Percentiles rank a stretch among this genome's conserved stretches.
Evolutionary conservation across 2,329 filamentous ascomycete genomes (phyloP).

Genomic region (Clarireedia homoeocarpa): DNA sequence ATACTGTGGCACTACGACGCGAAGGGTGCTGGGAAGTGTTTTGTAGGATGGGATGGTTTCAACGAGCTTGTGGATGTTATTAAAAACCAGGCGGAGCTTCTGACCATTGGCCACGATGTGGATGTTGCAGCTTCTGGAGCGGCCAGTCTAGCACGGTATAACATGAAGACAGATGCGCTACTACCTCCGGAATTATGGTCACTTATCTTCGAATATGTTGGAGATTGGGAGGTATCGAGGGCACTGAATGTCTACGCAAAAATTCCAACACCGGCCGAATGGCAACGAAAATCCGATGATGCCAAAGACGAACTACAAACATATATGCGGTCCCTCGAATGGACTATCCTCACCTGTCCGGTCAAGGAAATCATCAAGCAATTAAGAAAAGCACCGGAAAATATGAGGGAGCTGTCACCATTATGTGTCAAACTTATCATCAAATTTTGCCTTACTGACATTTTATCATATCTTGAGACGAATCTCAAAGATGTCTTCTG

Average conservation of each 20-base stretch:
- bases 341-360: conserved; percentile 69
- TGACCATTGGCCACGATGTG: conserved; percentile 66
- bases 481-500: conserved; percentile 70
- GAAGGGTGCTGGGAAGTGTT: conserved; percentile 41
- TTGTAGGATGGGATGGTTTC: conserved; percentile 56
- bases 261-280: conserved; percentile 63
- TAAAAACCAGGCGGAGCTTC: conserved; percentile 68
- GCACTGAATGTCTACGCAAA: conserved; percentile 75
- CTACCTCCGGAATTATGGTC: conserved; percentile 86
- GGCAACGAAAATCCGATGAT: conserved; percentile 54
- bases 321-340: conserved; percentile 74
- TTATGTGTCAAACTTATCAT: conserved; percentile 83
- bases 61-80: conserved; percentile 67
- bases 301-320: conserved; percentile 59
- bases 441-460: conserved; percentile 76
- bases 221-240: conserved; percentile 85
- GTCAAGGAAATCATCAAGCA: conserved; percentile 65
- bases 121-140: conserved; percentile 30
- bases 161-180: conserved; percentile 33
- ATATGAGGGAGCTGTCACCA: conserved; percentile 64
- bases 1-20: conserved; percentile 74
- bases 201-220: conserved; percentile 73
- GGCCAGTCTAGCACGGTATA: conserved; percentile 37
- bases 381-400: conserved; percentile 62
- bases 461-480: conserved; percentile 65